Evolutionary conservation across 1,284 basidiomycete species (phyloP).

Genomic region (Trichosporon coremiiforme): DNA sequence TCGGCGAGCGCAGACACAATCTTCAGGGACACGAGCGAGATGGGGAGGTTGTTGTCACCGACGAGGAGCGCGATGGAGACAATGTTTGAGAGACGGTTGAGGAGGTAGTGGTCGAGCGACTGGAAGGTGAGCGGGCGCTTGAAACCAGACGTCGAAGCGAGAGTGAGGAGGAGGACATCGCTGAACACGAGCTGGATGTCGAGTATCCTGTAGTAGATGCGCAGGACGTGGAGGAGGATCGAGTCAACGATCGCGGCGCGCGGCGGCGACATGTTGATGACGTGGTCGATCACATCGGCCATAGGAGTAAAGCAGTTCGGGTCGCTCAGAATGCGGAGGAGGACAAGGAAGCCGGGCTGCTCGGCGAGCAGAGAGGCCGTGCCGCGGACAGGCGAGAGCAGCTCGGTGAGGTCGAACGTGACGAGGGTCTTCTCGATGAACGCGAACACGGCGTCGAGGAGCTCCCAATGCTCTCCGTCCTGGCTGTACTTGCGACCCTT

Average conservation of each 20-base stretch:
- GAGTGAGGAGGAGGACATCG: constrained; percentile 79
- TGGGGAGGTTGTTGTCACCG: constrained; percentile 70
- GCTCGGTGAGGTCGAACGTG: constrained; percentile 71
- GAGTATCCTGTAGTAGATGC: constrained; percentile 79
- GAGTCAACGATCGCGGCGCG: constrained; percentile 55
- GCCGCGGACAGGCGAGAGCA: constrained; percentile 42
- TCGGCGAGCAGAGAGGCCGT: constrained; percentile 52
- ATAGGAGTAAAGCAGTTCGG: constrained; percentile 62
- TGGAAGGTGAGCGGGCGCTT: constrained; percentile 46
- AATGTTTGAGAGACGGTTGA: constrained; percentile 71
- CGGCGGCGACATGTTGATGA: constrained; percentile 60
- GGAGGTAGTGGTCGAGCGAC: constrained; percentile 74
- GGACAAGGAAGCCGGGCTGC: constrained; percentile 87
- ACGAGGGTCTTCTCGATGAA: constrained; percentile 83
- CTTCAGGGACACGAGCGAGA: constrained; percentile 77
- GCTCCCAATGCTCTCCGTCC: constrained; percentile 75
- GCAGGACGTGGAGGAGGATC: constrained; percentile 76
- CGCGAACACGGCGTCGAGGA: constrained; percentile 78
- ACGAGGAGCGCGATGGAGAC: constrained; percentile 83
- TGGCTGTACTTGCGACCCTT: constrained; percentile 66
- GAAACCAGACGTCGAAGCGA: constrained; percentile 61
- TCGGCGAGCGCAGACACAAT: constrained; percentile 69
- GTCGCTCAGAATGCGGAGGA: constrained; percentile 75
- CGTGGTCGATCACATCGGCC: constrained; percentile 56
- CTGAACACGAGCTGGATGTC: constrained; percentile 87